Evolutionary conservation across 495 filamentous ascomycete species (phyloP).

Genomic region (Hypomontagnella submonticulosa): DNA sequence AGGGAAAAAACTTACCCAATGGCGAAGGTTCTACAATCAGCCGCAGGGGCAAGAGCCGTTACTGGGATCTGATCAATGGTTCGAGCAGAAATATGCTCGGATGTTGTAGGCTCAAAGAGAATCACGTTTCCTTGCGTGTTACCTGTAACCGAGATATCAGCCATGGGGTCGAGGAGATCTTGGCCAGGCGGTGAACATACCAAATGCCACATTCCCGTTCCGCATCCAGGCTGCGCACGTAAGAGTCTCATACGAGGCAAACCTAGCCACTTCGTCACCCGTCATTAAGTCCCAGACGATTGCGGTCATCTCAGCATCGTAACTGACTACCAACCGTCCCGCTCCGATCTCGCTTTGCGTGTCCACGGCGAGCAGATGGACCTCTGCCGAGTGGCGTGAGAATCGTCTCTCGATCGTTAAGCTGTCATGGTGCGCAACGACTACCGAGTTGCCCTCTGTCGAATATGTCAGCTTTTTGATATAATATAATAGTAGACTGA

Average conservation of each 20-base stretch:
- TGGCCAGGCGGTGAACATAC: constrained; percentile 59
- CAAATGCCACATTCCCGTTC: constrained; percentile 97
- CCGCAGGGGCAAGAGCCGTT: constrained; percentile 86
- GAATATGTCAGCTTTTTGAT: constrained; percentile 18
- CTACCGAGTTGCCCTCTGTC: constrained; percentile 72
- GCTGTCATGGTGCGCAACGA: constrained; percentile 91
- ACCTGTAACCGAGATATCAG: constrained; percentile 61
- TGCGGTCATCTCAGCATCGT: constrained; percentile 88
- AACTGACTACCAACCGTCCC: constrained; percentile 89
- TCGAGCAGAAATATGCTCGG: constrained; percentile 90
- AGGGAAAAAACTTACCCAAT: constrained; percentile 75
- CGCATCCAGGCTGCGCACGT: constrained; percentile 93
- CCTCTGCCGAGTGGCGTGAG: constrained; percentile 82
- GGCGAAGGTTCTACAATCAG: constrained; percentile 96
- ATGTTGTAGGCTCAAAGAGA: constrained; percentile 91
- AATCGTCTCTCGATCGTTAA: constrained; percentile 90
- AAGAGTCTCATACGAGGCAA: constrained; percentile 88
- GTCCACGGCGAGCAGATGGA: constrained; percentile 86
- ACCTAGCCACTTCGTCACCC: constrained; percentile 88
- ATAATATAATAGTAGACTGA: neutral
- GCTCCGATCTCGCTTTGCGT: constrained; percentile 90
- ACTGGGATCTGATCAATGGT: constrained; percentile 93
- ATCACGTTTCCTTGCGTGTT: constrained; percentile 93
- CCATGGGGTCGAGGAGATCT: constrained; percentile 34
- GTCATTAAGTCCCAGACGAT: constrained; percentile 98